Evolutionary conservation across 257 asterid species (phyloP).

Genomic region (Marsdenia floribunda): DNA sequence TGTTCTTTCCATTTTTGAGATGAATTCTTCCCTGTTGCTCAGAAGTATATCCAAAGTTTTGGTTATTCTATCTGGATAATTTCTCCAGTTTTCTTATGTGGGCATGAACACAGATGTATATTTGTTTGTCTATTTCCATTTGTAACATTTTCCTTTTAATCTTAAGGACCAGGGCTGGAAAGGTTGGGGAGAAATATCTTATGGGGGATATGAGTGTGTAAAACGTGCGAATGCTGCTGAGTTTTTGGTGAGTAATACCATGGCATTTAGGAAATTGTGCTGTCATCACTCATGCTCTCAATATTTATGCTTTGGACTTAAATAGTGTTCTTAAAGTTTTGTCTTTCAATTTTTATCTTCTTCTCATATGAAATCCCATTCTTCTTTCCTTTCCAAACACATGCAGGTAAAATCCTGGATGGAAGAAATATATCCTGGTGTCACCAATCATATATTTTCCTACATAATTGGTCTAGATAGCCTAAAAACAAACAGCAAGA

Average conservation of each 20-base stretch:
- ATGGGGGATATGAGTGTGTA: conserved; percentile 69
- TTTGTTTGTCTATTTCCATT: conserved; percentile 8
- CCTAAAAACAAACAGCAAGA: conserved; percentile 44
- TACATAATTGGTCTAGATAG: conserved; percentile 91
- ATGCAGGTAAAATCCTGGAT: conserved; percentile 89
- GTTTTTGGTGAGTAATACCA: conserved; percentile 53
- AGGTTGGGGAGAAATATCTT: conserved; percentile 99
- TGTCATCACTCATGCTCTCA: background rate
- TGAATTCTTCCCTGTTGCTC: background rate
- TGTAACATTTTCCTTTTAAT: conserved; percentile 12
- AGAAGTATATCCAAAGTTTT: background rate
- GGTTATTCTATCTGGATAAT: background rate
- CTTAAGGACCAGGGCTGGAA: conserved; percentile 88
- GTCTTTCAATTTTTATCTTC: background rate
- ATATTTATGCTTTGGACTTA: conserved; percentile 2
- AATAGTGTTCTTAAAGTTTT: background rate
- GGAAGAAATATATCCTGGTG: conserved; percentile 71
- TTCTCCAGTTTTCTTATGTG: background rate
- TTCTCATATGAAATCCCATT: background rate
- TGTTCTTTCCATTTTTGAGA: background rate
- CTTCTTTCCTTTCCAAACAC: background rate
- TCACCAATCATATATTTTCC: conserved; percentile 43
- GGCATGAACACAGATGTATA: background rate
- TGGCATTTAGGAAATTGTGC: background rate
- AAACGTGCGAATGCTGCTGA: conserved; percentile 93